Base-by-base conservation (phyloP, 2,329 filamentous ascomycete genomes). In the Aureobasidium sp. region DNA sequence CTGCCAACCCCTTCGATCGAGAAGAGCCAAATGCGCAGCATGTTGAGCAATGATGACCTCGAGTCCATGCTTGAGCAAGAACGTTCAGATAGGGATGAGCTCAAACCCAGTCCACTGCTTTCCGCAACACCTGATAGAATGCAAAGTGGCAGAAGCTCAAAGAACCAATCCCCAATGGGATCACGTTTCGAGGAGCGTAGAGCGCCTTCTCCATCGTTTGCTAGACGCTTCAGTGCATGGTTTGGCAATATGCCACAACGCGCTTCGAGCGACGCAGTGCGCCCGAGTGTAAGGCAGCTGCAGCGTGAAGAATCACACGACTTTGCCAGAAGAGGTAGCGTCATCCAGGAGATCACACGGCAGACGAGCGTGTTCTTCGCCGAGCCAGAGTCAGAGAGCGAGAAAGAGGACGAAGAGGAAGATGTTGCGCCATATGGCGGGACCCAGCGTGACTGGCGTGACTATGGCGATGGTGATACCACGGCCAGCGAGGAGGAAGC, bases 321-420 rank as follows among this genome's bases (percentile, higher is more conserved):
- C 31, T 58, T 19, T 38, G 60, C 23, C 33, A 42, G 46, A 27
- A 60, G 72, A 11, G 68, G 69, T 5, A 74, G 70, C 55, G 69
- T 77, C 15, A 65, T 79, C 54, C 70, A 74, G 33, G 78, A 80
- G 67, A 59, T 79, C 1, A 69, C 73, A 40, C 64, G 77, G 54
- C 77, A 79, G 65, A 77, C 73, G 57, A 68, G 73, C 17, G 77
- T 79, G 0, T 78, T 80, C 64, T 74, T 75, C 54, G 76, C 78
- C 62, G 77, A 79, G 61, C 64, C 64, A 15, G 65, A 64, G 8
- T 65, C 65, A 4, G 73, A 71, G 4, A 49, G 53, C 23, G 70
- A 71, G 55, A 64, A 60, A 13, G 69, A 66, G 27, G 60, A 64
- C 13, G 62, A 67, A n/a, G 57, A 38, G 4, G 43, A 51, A 29